Evolutionary conservation across 495 filamentous ascomycete species (phyloP).

Genomic region (Mytilinidion resinicola): DNA sequence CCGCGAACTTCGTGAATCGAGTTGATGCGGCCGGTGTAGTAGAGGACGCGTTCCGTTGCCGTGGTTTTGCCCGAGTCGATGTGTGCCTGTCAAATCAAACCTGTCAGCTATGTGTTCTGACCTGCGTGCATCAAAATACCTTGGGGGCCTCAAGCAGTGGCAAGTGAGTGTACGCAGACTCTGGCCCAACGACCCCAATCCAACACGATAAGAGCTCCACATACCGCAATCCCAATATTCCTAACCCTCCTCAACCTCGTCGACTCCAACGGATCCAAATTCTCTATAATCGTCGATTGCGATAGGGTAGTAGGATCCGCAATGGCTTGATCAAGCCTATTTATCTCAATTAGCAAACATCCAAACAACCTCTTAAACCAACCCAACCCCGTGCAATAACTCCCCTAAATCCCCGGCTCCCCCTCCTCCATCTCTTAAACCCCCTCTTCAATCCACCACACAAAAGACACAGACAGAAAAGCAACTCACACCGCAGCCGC

Average conservation of each 20-base stretch:
- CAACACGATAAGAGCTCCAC: slow-evolving; percentile 17
- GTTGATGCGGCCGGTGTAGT: slow-evolving; percentile 96
- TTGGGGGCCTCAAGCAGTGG: background rate
- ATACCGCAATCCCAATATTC: slow-evolving; percentile 97
- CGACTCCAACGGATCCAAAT: slow-evolving; percentile 68
- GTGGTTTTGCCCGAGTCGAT: slow-evolving; percentile 99
- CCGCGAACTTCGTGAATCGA: slow-evolving; percentile 97
- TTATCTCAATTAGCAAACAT: slow-evolving; percentile 16
- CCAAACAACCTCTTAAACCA: background rate
- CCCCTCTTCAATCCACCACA: too few species aligned
- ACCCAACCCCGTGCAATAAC: background rate
- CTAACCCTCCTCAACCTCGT: slow-evolving; percentile 70
- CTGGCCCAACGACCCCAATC: slow-evolving; percentile 24
- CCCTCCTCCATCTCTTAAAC: too few species aligned
- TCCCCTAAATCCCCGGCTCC: too few species aligned
- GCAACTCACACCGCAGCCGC: slow-evolving; percentile 43
- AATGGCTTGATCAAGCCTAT: slow-evolving; percentile 55
- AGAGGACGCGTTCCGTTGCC: slow-evolving; percentile 92
- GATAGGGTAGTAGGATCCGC: slow-evolving; percentile 52
- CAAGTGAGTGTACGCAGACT: background rate
- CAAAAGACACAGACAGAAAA: background rate
- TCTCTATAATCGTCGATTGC: slow-evolving; percentile 64
- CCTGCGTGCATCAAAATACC: background rate
- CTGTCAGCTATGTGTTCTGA: background rate
- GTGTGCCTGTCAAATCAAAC: slow-evolving; percentile 60